phyloP scores from a whole-genome alignment of 2,329 filamentous ascomycete species.

The Tolypocladium sp. region DNA sequence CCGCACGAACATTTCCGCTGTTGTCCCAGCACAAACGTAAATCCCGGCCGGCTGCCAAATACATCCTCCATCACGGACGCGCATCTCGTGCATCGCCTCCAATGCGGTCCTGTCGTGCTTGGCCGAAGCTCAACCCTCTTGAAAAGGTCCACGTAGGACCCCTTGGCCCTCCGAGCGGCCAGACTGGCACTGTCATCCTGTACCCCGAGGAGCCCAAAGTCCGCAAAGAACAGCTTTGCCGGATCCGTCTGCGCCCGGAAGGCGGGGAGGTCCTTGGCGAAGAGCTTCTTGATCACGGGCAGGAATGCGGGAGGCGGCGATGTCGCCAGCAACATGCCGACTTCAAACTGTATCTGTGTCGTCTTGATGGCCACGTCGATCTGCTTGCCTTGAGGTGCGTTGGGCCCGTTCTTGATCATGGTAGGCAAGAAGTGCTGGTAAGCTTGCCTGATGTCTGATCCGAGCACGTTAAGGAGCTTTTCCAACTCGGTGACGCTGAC shows the following conservation, averaged over 20 bases:
- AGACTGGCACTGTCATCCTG: slow-evolving; percentile 45
- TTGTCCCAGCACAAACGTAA: slow-evolving; percentile 44
- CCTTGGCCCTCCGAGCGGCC: slow-evolving; percentile 23
- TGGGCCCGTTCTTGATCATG: slow-evolving; percentile 35
- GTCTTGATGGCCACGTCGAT: slow-evolving; percentile 34
- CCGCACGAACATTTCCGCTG: slow-evolving; percentile 47
- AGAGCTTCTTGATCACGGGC: slow-evolving; percentile 54
- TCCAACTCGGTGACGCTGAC: slow-evolving; percentile 55
- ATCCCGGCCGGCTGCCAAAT: slow-evolving; percentile 34
- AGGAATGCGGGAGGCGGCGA: slow-evolving; percentile 38
- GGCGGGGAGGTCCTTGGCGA: slow-evolving; percentile 47
- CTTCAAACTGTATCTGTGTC: slow-evolving; percentile 39
- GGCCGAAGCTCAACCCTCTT: slow-evolving; percentile 43
- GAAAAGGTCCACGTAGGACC: slow-evolving; percentile 45
- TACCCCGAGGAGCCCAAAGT: slow-evolving; percentile 62
- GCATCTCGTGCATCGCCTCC: slow-evolving; percentile 44
- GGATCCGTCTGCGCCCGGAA: slow-evolving; percentile 54
- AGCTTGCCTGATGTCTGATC: slow-evolving; percentile 38
- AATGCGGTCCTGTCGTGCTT: slow-evolving; percentile 14
- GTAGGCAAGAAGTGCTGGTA: slow-evolving; percentile 38
- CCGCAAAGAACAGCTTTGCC: slow-evolving; percentile 61
- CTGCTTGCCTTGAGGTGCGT: slow-evolving; percentile 32
- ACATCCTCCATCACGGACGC: slow-evolving; percentile 58
- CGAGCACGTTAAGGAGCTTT: slow-evolving; percentile 43
- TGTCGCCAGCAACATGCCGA: slow-evolving; percentile 40